Conservation (phyloP, 768 basidiomycete genomes). For the Phanerochaete sordida region DNA sequence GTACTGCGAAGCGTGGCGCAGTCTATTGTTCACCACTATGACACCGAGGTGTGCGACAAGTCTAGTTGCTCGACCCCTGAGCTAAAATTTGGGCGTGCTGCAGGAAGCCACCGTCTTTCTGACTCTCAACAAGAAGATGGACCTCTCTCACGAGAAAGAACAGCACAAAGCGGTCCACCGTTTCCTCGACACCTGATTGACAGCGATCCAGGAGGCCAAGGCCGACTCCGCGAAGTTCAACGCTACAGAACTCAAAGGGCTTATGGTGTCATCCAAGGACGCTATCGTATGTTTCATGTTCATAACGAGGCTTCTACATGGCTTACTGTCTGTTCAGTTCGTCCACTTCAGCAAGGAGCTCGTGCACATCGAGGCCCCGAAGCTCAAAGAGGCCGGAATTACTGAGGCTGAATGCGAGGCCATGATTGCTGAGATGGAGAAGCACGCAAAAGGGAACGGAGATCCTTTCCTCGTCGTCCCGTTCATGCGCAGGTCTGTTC, state of each 20-base stretch:
- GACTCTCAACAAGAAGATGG: constrained; percentile 33
- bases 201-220: constrained; percentile 21
- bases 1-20: constrained; percentile 35
- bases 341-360: constrained; percentile 36
- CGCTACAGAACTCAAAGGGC: constrained; percentile 21
- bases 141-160: constrained; percentile 33
- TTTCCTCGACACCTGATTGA: constrained; percentile 25
- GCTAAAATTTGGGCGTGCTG: not conserved
- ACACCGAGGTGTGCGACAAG: constrained; percentile 28
- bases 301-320: not conserved
- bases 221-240: constrained; percentile 30
- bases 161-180: constrained; percentile 34
- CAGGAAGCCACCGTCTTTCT: constrained; percentile 34
- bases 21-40: constrained; percentile 33
- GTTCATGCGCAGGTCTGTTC: constrained; percentile 30
- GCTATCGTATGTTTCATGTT: constrained; percentile 27
- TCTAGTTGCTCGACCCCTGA: not conserved
- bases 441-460: constrained; percentile 31
- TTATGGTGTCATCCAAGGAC: constrained; percentile 24
- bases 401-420: constrained; percentile 24
- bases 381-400: constrained; percentile 28
- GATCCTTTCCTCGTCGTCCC: constrained; percentile 32
- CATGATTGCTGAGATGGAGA: constrained; percentile 25
- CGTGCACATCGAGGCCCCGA: constrained; percentile 28
- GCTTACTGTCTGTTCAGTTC: constrained; percentile 21